Conservation (phyloP, 2,329 filamentous ascomycete species). For the Akanthomyces uredinophilus region DNA sequence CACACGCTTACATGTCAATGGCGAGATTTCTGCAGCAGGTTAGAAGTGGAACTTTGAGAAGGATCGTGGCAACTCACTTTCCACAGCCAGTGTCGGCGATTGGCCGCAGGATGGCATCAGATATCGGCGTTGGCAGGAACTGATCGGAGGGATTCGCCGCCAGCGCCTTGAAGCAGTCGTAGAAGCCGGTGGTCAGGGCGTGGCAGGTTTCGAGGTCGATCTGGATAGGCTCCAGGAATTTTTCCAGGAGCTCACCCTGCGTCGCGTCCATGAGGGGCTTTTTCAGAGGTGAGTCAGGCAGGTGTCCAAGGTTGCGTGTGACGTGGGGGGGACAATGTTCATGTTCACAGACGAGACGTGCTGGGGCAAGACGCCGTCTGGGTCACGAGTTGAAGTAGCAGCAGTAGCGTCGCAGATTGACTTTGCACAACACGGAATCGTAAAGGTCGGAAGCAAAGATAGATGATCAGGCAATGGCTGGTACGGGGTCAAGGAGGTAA, state of each 20-base stretch:
- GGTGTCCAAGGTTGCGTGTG: constrained; percentile 5
- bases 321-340: constrained; percentile 2
- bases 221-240: constrained; percentile 47
- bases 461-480: not conserved
- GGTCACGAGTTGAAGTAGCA: not conserved
- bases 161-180: constrained; percentile 42
- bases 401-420: not conserved
- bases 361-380: not conserved
- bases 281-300: not conserved
- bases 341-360: not conserved
- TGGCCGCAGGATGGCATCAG: constrained; percentile 52
- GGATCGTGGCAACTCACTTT: constrained; percentile 37
- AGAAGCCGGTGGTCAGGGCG: constrained; percentile 43
- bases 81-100: constrained; percentile 37
- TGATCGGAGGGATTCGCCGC: constrained; percentile 49
- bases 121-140: constrained; percentile 58
- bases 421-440: not conserved
- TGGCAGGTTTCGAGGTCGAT: constrained; percentile 43
- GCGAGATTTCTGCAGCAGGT: constrained; percentile 46
- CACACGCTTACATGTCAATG: constrained; percentile 56
- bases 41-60: not conserved
- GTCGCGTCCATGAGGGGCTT: constrained; percentile 21
- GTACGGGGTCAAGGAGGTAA: constrained; percentile 3
- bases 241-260: constrained; percentile 24
- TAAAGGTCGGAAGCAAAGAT: not conserved